Evolutionary conservation across 805 yeast genomes (phyloP), one percentile per base, ranked within the genome.

Genomic region (Candida verbasci): DNA sequence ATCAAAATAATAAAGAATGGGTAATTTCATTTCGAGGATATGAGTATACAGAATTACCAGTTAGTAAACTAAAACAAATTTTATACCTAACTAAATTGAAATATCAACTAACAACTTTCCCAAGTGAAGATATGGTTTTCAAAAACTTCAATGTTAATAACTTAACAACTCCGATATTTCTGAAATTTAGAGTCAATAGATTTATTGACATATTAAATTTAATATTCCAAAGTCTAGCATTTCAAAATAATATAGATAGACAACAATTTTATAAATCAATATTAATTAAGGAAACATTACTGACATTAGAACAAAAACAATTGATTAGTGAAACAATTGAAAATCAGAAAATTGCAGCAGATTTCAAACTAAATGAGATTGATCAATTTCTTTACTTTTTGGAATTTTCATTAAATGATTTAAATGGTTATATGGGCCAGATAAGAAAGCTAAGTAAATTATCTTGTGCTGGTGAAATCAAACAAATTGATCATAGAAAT

Each of bases 161-260:
- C 10, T 28, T 56, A 3, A 48, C 52, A 1, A 46, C 52, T 3
- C 62, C 67, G 3, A 45, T 49, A 12, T 65, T 58, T 44, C 68
- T 66, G 42, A 78, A 78, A 44, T 49, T 67, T 29, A 64, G 68
- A 31, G 45, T 74, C 24, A 78, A 78, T 44, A 62, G 72, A 23
- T 55, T 75, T 24, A 52, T 78, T 15, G 65, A 69, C 24, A 57
- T 62, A 24, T 43, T 81, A 24, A 81, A 81, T 44, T 44, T 70
- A 6, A 58, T 79, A 24, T 49, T 83, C 10, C 55, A 66, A 14
- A 52, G 65, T n/a, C 42, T 79, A 3, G 40, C 58, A 6, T 52
- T 59, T 29, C 55, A 43, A 41, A 45, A 44, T 23, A 35, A 35
- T 4, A 38, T 38, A 8, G 27, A 34, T 24, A 3, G 16, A n/a